Base-by-base conservation (phyloP, 768 basidiomycete genomes). In the Amanita rimosa region DNA sequence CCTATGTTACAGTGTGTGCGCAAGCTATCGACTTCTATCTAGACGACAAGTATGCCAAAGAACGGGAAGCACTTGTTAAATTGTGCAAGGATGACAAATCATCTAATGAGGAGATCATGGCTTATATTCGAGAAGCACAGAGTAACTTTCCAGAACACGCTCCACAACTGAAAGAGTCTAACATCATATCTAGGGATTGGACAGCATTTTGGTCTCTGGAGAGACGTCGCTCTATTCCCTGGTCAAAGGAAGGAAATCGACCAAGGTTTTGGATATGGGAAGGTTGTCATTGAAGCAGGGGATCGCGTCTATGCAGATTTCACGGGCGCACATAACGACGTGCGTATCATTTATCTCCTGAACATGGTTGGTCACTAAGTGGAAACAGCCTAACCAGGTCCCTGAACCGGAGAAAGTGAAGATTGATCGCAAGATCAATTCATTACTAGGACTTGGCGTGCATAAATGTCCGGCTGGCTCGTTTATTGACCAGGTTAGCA, bases 1-100 rank as follows among this genome's bases (percentile, higher is more conserved):
- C 22, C 10, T n/a, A 3, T 3, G 6, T 50, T 19, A 34, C 34
- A 63, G 60, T 53, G 1, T 60, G 58, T 38, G 50, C 57, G 0
- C 60, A 57, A 9, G 62, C 58, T 10, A 55, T 63, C 11, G 54
- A 59, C 27, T 61, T 61, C 26, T 63, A 63, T 44, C 53, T 63
- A 7, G 55, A 55, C 37, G 53, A 60, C 19, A 38, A 48, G 11
- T 52, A 51, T 35, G 13, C 8, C 5, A 17, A 47, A 3, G 60
- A 59, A 26, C 51, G 53, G 2, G 36, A 57, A 22, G 52, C 53
- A 34, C 60, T 63, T 29, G 44, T 60, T 4, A 33, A 44, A 21
- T 41, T 62, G 3, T 48, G 50, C 10, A 48, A 40, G 13, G 29
- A 46, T 13, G 48, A 54, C 3, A 52, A 54, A 16, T 48, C 49